Evolutionary conservation across 108 stramenopile species (phyloP), one percentile per base, ranked within the genome.

Genomic region (Thalassiosira profunda): DNA sequence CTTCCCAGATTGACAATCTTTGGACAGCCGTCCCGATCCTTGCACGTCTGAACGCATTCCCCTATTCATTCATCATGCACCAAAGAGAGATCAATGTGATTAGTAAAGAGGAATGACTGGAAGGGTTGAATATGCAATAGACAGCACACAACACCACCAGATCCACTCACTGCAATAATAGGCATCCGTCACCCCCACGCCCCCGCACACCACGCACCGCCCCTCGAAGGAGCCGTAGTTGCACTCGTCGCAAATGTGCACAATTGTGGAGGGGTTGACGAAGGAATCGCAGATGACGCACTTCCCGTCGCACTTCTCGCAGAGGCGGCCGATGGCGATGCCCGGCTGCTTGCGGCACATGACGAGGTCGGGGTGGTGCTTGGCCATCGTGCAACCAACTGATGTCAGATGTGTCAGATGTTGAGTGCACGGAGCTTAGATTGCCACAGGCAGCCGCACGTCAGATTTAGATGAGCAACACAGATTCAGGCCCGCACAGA

Each of bases 301-400:
- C 58, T 95, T 94, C 14, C 98, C 99, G 43, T 97, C 97, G 67
- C 90, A 97, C 71, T 99, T 99, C 70, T 98, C 98, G 72, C 99
- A 99, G 34, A 99, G 86, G 2, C 97, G 81, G 8, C 97, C 98
- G 14, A 98, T 94, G 12, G 96, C 96, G 57, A 99, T 83, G 24
- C 99, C 99, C 26, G 99, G 97, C 59, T 98, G 97, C 90, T 98
- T 98, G 34, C 99, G 87, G 80, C 99, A 99, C 96, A 99, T 98
- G 20, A 99, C 97, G 17, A 99, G 87, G 77, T 99, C 99, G 46
- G 97, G 92, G 78, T 98, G 98, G 71, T 98, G 98, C 64, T 98
- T 98, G 34, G 97, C 97, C 95, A 96, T 96, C 12, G n/a, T 81
- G 43, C n/a, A n/a, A n/a, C n/a, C n/a, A n/a, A n/a, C n/a, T n/a